Evolutionary conservation across 192 early-diverging fungal species (phyloP).

Genomic region (Coemansia guatemalensis): DNA sequence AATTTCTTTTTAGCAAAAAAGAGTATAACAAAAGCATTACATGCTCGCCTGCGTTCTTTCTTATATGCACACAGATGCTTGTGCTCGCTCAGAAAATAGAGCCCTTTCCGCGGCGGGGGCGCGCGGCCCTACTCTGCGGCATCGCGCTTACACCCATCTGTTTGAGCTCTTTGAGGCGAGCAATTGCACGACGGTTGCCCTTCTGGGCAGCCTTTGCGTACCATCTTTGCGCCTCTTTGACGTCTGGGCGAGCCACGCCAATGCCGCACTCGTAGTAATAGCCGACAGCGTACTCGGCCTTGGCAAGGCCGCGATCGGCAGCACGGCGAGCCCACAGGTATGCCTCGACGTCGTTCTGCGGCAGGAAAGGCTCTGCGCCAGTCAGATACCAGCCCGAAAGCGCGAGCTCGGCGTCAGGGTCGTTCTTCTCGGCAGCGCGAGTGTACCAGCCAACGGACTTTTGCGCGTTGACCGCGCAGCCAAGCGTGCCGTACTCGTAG

Average conservation of each 20-base stretch:
- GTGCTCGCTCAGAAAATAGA: constrained; percentile 28
- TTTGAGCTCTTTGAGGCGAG: constrained; percentile 83
- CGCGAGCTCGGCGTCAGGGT: constrained; percentile 88
- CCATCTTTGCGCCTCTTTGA: constrained; percentile 87
- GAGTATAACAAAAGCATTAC: background rate
- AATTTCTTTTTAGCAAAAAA: background rate
- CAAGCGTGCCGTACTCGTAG: constrained; percentile 93
- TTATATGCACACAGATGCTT: background rate
- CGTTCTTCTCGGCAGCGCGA: constrained; percentile 84
- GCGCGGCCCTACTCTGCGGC: constrained; percentile 12
- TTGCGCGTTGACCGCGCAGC: constrained; percentile 80
- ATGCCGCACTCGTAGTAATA: constrained; percentile 93
- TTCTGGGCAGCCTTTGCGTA: constrained; percentile 85
- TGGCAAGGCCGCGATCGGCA: constrained; percentile 90
- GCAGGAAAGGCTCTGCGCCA: constrained; percentile 84
- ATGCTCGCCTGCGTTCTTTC: background rate
- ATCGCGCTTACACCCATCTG: constrained; percentile 50
- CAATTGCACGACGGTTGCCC: constrained; percentile 79
- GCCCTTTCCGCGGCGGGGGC: constrained; percentile 46
- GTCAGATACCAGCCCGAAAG: constrained; percentile 99
- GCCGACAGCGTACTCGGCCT: constrained; percentile 96
- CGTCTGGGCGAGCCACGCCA: constrained; percentile 63
- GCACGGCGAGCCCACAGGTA: constrained; percentile 97
- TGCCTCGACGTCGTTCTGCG: constrained; percentile 92
- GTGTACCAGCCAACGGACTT: constrained; percentile 97